A percentile compares a stretch with the other conserved stretches of the same genome.
These are phyloP conservation scores for Apiotrichum mycotoxinovorans DNA, from an alignment of 1,284 basidiomycete species.

Conservation along the genomic window DNA sequence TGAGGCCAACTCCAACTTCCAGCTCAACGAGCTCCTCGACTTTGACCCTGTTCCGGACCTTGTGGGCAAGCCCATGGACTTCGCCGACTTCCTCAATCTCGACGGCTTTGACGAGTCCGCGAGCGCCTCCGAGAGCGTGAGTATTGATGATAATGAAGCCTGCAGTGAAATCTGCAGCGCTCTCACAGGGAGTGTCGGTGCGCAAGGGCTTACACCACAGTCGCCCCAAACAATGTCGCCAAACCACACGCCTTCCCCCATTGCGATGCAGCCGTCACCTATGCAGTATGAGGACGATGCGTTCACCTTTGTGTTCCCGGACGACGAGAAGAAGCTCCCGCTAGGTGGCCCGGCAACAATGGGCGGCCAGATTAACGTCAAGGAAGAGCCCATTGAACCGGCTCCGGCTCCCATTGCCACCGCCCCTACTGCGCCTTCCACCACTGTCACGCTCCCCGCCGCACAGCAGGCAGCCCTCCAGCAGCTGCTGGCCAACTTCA, in stretches of 20 bases:
- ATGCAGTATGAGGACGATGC: slow-evolving; percentile 26
- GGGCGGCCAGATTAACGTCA: slow-evolving; percentile 25
- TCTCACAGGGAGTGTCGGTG: too few species aligned
- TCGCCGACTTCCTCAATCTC: slow-evolving; percentile 44
- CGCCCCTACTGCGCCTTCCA: slow-evolving; percentile 2
- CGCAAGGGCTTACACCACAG: slow-evolving; percentile 26
- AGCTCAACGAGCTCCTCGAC: slow-evolving; percentile 12
- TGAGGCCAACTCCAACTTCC: slow-evolving; percentile 6
- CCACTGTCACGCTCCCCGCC: slow-evolving; percentile 23
- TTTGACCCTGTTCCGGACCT: slow-evolving; percentile 37
- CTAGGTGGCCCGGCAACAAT: slow-evolving; percentile 7
- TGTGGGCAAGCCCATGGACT: slow-evolving; percentile 38
- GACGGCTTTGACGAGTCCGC: slow-evolving; percentile 27
- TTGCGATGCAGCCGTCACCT: slow-evolving; percentile 18
- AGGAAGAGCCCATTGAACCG: slow-evolving; percentile 41
- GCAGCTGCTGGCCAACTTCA: slow-evolving; percentile 37
- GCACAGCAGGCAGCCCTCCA: slow-evolving; percentile 42
- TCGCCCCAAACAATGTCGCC: slow-evolving; percentile 42
- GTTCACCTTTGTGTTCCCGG: slow-evolving; percentile 30
- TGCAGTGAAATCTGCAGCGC: not conserved
- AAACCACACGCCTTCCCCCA: slow-evolving; percentile 44
- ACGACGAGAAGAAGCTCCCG: slow-evolving; percentile 19
- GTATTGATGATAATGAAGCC: slow-evolving; percentile 11
- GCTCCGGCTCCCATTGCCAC: not conserved
- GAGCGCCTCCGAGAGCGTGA: slow-evolving; percentile 26